Evolutionary conservation across 371 early-diverging fungal species (phyloP).

Genomic region (Zychaea mexicana): DNA sequence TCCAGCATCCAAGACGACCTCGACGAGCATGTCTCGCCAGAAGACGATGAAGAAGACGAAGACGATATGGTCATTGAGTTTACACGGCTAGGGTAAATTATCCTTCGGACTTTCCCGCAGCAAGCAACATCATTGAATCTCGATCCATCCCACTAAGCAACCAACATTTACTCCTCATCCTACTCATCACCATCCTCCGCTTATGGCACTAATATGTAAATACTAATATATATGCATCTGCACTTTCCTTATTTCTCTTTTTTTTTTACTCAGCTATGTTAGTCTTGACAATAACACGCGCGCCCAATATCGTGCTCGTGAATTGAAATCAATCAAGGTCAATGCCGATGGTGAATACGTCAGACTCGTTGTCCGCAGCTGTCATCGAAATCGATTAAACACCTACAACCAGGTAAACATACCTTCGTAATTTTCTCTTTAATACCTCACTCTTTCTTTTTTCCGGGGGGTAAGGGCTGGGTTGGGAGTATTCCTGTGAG

Average conservation of each 20-base stretch:
- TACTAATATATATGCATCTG: too few species aligned
- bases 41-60: slow-evolving; percentile 15
- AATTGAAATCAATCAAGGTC: slow-evolving; percentile 76
- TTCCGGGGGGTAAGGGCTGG: too few species aligned
- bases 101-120: too few species aligned
- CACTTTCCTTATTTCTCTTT: background rate
- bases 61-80: slow-evolving; percentile 39
- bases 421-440: background rate
- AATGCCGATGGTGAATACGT: slow-evolving; percentile 75
- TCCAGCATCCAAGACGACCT: slow-evolving; percentile 15
- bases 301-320: slow-evolving; percentile 58
- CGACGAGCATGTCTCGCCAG: slow-evolving; percentile 4
- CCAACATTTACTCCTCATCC: too few species aligned
- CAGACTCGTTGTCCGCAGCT: slow-evolving; percentile 69
- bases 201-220: too few species aligned
- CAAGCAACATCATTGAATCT: background rate
- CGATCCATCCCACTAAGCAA: too few species aligned
- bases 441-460: background rate
- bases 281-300: slow-evolving; percentile 48
- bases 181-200: too few species aligned
- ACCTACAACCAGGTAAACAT: slow-evolving; percentile 72
- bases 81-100: slow-evolving; percentile 34
- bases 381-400: slow-evolving; percentile 73
- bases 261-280: slow-evolving; percentile 31
- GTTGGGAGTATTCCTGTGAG: too few species aligned